Base-by-base conservation (phyloP, 2,329 filamentous ascomycete species). In the Fusarium sp. region DNA sequence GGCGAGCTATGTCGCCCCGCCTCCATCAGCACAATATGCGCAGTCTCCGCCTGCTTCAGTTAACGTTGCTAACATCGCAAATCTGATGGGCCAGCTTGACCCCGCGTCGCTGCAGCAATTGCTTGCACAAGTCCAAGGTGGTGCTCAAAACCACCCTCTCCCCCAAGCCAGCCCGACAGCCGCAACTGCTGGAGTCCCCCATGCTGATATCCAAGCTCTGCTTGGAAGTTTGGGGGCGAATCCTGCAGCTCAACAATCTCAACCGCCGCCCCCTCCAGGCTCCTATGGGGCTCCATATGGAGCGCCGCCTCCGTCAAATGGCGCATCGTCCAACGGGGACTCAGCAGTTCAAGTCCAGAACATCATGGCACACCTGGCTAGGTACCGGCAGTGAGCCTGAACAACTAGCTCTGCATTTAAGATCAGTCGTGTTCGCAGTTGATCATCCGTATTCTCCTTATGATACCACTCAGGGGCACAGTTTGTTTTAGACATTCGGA, bases 311-410 rank as follows among this genome's bases (percentile, higher is more conserved):
- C 70, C 76, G 24, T 66, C 76, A 53, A 75, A 75, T n/a, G 71
- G 78, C 29, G 69, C 72, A 27, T 69, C 73, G 24, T 65, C 71
- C 24, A 70, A 77, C 58, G 75, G 77, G 15, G 80, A 81, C 58
- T 79, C 82, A 15, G 82, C 84, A 11, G 83, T 89, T 15, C 84
- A 89, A 56, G 85, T 94, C 73, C 88, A 91, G 77, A 91, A 92
- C 73, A 92, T 94, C 54, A 91, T 94, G 87, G 90, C 90, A 16
- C 89, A 92, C 74, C 81, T 94, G 63, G 88, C 90, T 49, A 88
- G 87, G 72, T 91, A 88, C 75, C 85, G 89, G 68, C 86, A 90
- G 76, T 89, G 54, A 54, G 51, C 51, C 29, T 47, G 49, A 25
- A 30, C 6, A 32, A 25, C 32, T 24, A 63, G 22, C n/a, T 25